Evolutionary conservation across 495 filamentous ascomycete genomes (phyloP), one percentile per base, ranked within the genome.

Genomic region (Xylaria scruposa): DNA sequence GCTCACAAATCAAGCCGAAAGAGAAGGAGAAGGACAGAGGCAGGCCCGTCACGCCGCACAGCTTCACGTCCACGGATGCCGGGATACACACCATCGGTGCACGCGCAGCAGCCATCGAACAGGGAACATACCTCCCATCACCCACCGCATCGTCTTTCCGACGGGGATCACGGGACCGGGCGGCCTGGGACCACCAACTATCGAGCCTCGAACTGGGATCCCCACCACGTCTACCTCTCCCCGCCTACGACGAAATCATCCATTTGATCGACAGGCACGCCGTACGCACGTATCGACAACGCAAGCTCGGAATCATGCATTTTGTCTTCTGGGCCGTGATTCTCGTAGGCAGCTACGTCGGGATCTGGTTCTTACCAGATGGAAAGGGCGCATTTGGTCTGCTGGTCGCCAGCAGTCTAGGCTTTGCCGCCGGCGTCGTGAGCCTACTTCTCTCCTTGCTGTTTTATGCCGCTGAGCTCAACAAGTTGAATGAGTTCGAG

Each of bases 401-500:
- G 58, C 87, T 94, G 75, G 80, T 98, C 5, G 76, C 97, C 4
- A 92, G 92, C 79, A 93, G 90, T 12, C 81, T 97, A 19, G 89
- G 92, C 17, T 86, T 98, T 29, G 86, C 85, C 15, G 90, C 89
- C 9, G 97, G 96, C 0, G 86, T 92, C 7, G 71, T 97, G 21
- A 92, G 97, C 81, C 94, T 95, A 0, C 77, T 98, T 40, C 91
- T 98, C 78, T 93, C 94, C 4, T 88, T 94, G 1, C 76, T 98
- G 40, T 98, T 98, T 75, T 90, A 97, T 73, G 89, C 90, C 15
- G 89, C 88, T 74, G 96, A 99, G 82, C 72, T 97, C 70, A 85
- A 93, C 71, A 90, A 93, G 17, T 82, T 99, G n/a, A 91, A 90
- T 75, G 96, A 98, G 83, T 98, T 98, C 82, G 90, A 96, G 76